Base-by-base conservation (phyloP, 192 early-diverging fungal genomes). In the Linnemannia elongata region DNA sequence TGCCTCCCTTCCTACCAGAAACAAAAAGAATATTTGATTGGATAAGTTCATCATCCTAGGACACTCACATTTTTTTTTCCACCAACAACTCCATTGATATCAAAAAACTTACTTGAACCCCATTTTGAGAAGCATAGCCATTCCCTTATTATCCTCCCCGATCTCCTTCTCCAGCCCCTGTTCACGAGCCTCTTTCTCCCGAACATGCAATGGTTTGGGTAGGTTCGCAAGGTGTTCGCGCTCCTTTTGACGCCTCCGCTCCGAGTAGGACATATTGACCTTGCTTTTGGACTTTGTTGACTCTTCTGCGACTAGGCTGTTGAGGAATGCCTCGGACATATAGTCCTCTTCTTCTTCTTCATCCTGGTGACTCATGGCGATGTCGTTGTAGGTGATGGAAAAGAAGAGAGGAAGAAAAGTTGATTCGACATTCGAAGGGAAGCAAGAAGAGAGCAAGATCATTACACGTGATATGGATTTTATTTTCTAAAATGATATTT, bases 91-190 rank as follows among this genome's bases (percentile, higher is more conserved):
- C 3, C 72, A 18, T 69, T 0, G 20, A 42, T 12, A 6, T 35
- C 35, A n/a, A 0, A 15, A 44, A 42, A 72, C 86, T 20, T 92
- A 90, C 92, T 91, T 91, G 85, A 91, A 93, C 0, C 92, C 92
- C 92, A 93, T 91, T 33, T 91, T 91, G 80, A 90, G 88, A 44
- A 93, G 39, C 88, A 93, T 90, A 24, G 90, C 88, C 91, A 90
- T 91, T 30, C 92, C 92, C 72, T 90, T 90, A 78, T 93, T 92
- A 8, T 89, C 85, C 24, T 84, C 85, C 8, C 87, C 88, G 30
- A 93, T 83, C 47, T 83, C 87, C 24, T 87, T 91, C 22, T 90
- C 42, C 15, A 93, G 66, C 5, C 91, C 91, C 49, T 88, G 63
- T 42, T 91, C 82, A n/a, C 91, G 82, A n/a, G 90, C 89, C 49